These are phyloP conservation scores for Irpex rosettiformis DNA, from an alignment of 1,284 basidiomycete species.

Conservation along the genomic window DNA sequence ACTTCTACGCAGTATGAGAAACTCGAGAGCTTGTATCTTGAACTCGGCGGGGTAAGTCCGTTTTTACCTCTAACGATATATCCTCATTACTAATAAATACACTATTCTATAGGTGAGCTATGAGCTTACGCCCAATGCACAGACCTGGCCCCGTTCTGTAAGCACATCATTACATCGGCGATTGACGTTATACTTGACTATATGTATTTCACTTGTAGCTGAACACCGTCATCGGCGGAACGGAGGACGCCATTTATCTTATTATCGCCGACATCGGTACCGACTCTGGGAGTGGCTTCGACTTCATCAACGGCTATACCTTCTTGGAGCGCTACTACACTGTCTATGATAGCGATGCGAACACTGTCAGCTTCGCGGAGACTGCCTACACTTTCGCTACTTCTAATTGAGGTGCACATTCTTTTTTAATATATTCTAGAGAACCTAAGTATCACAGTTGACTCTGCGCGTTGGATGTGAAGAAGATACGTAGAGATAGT, in stretches of 20 bases:
- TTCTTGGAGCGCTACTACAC: constrained; percentile 58
- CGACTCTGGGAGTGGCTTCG: constrained; percentile 22
- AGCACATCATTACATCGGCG: background rate
- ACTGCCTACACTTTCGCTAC: constrained; percentile 9
- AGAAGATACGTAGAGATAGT: background rate
- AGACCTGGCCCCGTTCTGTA: constrained; percentile 20
- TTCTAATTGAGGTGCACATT: constrained; percentile 2
- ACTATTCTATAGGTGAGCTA: background rate
- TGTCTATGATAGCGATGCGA: constrained; percentile 53
- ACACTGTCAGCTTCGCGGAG: constrained; percentile 37
- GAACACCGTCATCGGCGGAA: constrained; percentile 29
- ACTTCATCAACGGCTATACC: constrained; percentile 30
- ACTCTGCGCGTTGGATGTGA: background rate
- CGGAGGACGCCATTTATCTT: constrained; percentile 23
- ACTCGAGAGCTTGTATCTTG: constrained; percentile 41
- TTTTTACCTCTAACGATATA: background rate
- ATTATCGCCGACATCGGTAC: constrained; percentile 25
- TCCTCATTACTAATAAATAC: background rate
- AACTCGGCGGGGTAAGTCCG: constrained; percentile 27
- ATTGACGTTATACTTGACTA: background rate
- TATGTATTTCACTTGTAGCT: constrained; percentile 16
- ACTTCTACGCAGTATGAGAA: constrained; percentile 32
- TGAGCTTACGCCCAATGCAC: constrained; percentile 12
- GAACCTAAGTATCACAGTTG: background rate
- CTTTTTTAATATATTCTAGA: background rate